phyloP scores from a whole-genome alignment of 2,329 filamentous ascomycete genomes.

The Hymenoscyphus albidus region DNA sequence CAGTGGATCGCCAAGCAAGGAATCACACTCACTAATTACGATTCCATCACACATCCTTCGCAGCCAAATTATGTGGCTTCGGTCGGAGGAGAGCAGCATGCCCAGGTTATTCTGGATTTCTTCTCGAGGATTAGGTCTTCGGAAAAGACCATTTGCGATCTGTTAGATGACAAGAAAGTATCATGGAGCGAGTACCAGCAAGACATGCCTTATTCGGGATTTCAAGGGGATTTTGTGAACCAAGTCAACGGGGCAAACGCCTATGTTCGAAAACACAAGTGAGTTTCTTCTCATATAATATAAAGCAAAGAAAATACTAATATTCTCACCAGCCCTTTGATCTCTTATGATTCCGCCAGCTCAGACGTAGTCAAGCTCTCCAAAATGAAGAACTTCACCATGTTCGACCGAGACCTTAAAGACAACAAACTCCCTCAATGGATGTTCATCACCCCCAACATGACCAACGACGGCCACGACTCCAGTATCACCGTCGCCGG shows the following conservation, averaged over 20 bases:
- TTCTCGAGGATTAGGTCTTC: slow-evolving; percentile 56
- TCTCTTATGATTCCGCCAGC: slow-evolving; percentile 63
- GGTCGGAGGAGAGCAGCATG: slow-evolving; percentile 62
- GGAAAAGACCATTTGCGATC: slow-evolving; percentile 50
- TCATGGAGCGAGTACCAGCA: slow-evolving; percentile 70
- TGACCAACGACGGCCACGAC: slow-evolving; percentile 74
- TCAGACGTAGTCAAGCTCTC: slow-evolving; percentile 54
- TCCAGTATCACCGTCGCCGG: slow-evolving; percentile 53
- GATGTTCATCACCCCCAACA: slow-evolving; percentile 70
- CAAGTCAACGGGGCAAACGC: slow-evolving; percentile 60
- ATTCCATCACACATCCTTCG: slow-evolving; percentile 56
- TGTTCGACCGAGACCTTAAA: slow-evolving; percentile 65
- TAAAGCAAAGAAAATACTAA: too few species aligned
- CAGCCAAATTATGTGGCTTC: slow-evolving; percentile 73
- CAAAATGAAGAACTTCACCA: slow-evolving; percentile 68
- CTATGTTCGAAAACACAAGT: slow-evolving; percentile 79
- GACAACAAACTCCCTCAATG: slow-evolving; percentile 63
- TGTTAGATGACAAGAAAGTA: slow-evolving; percentile 45
- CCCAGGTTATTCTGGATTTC: slow-evolving; percentile 58
- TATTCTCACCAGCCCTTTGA: slow-evolving; percentile 37
- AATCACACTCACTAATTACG: slow-evolving; percentile 51
- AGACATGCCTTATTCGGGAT: slow-evolving; percentile 70
- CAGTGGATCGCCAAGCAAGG: slow-evolving; percentile 50
- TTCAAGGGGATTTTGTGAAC: slow-evolving; percentile 62
- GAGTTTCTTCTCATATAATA: too few species aligned